phyloP scores from a whole-genome alignment of 2,329 filamentous ascomycete species.

The Myriangium duriaei region DNA sequence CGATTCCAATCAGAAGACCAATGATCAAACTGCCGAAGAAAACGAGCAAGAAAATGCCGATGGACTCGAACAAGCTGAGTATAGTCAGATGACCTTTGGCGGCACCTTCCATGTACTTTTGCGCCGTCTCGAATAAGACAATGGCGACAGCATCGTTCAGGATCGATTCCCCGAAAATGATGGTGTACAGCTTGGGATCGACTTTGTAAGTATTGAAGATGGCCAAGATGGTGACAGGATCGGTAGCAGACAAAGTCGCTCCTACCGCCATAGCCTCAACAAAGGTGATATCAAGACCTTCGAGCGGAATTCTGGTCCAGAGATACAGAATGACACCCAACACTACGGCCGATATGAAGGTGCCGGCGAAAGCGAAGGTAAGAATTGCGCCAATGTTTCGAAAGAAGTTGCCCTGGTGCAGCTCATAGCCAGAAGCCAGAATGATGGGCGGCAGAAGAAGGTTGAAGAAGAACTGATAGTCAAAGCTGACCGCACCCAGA shows the following conservation, averaged over 20 bases:
- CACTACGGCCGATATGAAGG: slow-evolving; percentile 92
- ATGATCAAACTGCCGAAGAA: slow-evolving; percentile 93
- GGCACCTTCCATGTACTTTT: slow-evolving; percentile 71
- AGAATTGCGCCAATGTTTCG: slow-evolving; percentile 94
- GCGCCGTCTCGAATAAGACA: slow-evolving; percentile 94
- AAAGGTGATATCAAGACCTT: slow-evolving; percentile 75
- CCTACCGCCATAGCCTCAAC: slow-evolving; percentile 95
- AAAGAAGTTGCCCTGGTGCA: slow-evolving; percentile 99
- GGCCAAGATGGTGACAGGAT: slow-evolving; percentile 92
- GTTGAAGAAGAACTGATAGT: slow-evolving; percentile 99
- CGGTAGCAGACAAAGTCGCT: slow-evolving; percentile 89
- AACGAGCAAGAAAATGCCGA: slow-evolving; percentile 86
- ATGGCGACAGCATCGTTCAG: slow-evolving; percentile 97
- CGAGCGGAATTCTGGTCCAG: slow-evolving; percentile 76
- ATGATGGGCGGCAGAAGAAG: slow-evolving; percentile 97
- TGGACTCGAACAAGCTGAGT: slow-evolving; percentile 75
- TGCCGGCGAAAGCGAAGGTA: slow-evolving; percentile 94
- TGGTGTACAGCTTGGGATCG: slow-evolving; percentile 93
- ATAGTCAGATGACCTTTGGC: slow-evolving; percentile 59
- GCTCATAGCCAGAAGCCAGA: slow-evolving; percentile 87
- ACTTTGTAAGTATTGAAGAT: slow-evolving; percentile 99
- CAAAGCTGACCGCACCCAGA: slow-evolving; percentile 83
- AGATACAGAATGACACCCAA: slow-evolving; percentile 79
- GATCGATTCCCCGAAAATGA: slow-evolving; percentile 98
- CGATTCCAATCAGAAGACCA: slow-evolving; percentile 74